Base-by-base conservation (phyloP, 345 rosid species). In the Euphorbia lathyris region DNA sequence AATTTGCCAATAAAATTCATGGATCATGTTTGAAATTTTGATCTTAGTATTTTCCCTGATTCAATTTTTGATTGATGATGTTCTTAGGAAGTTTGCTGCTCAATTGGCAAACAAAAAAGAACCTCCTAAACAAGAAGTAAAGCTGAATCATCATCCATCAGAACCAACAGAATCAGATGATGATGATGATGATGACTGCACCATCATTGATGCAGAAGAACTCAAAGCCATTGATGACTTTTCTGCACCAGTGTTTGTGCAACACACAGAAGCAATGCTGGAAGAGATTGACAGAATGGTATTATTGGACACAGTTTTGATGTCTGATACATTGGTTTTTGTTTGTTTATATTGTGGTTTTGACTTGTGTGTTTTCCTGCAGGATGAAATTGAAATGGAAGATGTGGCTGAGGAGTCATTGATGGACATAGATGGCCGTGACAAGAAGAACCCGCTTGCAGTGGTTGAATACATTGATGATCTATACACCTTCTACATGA, bases 321-420 rank as follows among this genome's bases (percentile, higher is more conserved):
- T 19, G 25, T 51, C 22, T 29, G 26, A 9, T 14, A 13, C 2
- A 20, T 6, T 8, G n/a, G 25, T 55, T 14, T 34, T 9, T 17
- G 23, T 5, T 47, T 26, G 8, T 59, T 61, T 26, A 10, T n/a
- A 0, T 38, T 32, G 42, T 36, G 43, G 23, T 58, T n/a, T 19
- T 16, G 22, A 42, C 51, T 27, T 23, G 19, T 55, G 19, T 47
- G 32, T 55, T 67, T 67, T 56, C 52, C 17, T 70, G 50, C 77
- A 94, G 98, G 92, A 88, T 45, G 99, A 90, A 68, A 82, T 86
- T 74, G 97, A 92, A 81, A 87, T 90, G 97, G 97, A 88, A 81
- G 94, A 90, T 62, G 82, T 83, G 6, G 82, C 43, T 59, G 86
- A 87, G 47, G 90, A 85, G 63, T 36, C 81, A 40, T 59, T 85